Conservation (phyloP, 495 filamentous ascomycete genomes). For the Extremus antarcticus region DNA sequence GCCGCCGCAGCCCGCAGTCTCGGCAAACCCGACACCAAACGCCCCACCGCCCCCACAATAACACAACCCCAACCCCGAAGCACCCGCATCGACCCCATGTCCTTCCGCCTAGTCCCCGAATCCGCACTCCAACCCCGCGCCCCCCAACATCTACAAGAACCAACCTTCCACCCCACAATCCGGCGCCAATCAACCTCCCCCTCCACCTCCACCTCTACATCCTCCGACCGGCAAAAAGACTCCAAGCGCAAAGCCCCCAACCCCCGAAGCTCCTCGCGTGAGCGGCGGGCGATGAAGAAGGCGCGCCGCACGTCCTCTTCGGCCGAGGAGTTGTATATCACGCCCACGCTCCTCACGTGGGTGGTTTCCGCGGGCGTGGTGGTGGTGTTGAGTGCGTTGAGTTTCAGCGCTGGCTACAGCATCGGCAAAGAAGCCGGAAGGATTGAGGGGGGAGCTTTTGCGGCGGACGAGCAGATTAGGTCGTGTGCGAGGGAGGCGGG, state of each 20-base stretch:
- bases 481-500: conserved; percentile 16
- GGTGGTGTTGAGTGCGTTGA: conserved; percentile 79
- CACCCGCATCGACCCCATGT: conserved; percentile 40
- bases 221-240: conserved; percentile 8
- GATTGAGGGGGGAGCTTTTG: conserved; percentile 40
- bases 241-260: conserved; percentile 20
- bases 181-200: conserved; percentile 10
- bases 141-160: conserved; percentile 12
- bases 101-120: conserved; percentile 61
- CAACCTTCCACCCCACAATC: conserved; percentile 22
- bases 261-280: conserved; percentile 12
- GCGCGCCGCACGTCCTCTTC: conserved; percentile 18
- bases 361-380: conserved; percentile 86
- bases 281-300: conserved; percentile 22
- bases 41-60: conserved; percentile 16
- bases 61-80: conserved; percentile 22
- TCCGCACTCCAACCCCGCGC: conserved; percentile 42
- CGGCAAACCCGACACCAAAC: conserved; percentile 44
- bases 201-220: conserved; percentile 15
- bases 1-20: conserved; percentile 78
- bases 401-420: conserved; percentile 87
- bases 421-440: conserved; percentile 73
- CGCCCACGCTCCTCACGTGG: conserved; percentile 79
- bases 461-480: background rate
- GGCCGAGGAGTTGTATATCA: conserved; percentile 32